Base-by-base conservation (phyloP, 2,329 filamentous ascomycete genomes). In the Knoxdaviesia proteae region DNA sequence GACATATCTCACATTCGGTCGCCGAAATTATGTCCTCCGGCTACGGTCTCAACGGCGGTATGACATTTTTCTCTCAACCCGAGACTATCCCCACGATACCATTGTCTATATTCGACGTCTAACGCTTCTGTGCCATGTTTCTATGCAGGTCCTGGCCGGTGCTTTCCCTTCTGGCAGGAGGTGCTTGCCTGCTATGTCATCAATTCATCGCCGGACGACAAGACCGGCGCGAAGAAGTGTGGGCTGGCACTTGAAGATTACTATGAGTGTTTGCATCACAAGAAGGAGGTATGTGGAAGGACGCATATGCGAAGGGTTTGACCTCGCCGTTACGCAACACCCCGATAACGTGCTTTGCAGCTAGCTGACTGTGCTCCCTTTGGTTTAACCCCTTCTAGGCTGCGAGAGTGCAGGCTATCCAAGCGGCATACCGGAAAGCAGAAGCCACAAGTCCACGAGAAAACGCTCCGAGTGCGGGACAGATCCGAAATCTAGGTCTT, bases 111-210 rank as follows among this genome's bases (percentile, higher is more conserved):
- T 20, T 20, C 20, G 20, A 20, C 20, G 20, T 20, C 20, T 20
- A 20, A 20, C 20, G 20, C 20, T 20, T 20, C 3, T 20, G 20
- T 20, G 20, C 20, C 11, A 36, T 11, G 20, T 8, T 11, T 9
- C 41, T 42, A 40, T 46, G 5, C 52, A 77, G 72, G 72, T 54
- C 69, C 72, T 48, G 67, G 66, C 52, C 83, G 88, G 62, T 98
- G 90, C 77, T 96, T 94, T 69, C 84, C 87, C 58, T 98, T 94
- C 75, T 98, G 90, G 90, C 90, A 98, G 67, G 90, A 98, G 65
- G 77, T 96, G 50, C 81, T 98, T 59, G 86, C 86, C 55, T 98
- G 90, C 75, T 98, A 98, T 62, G 86, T 94, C 47, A 78, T 94
- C 58, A 96, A 96, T 67, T 84, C 84, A 44, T 73, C 71, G 50